phyloP scores from a whole-genome alignment of 2,329 filamentous ascomycete genomes.

The Fusarium sp. region DNA sequence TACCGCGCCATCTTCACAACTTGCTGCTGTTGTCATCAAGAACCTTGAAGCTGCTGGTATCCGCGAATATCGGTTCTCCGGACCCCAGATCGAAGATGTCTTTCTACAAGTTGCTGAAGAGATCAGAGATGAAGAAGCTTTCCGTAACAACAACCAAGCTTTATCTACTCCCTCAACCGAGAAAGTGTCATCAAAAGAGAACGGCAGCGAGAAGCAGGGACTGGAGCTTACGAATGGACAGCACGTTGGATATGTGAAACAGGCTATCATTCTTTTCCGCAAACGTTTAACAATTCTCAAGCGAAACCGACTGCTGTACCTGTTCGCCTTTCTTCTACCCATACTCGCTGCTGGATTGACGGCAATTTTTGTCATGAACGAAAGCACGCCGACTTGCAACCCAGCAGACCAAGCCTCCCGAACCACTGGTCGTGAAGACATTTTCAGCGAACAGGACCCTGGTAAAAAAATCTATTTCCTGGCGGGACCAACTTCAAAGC shows the following conservation, averaged over 20 bases:
- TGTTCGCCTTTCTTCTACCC: slow-evolving; percentile 80
- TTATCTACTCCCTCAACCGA: slow-evolving; percentile 38
- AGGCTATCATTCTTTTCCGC: slow-evolving; percentile 78
- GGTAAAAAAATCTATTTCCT: slow-evolving; percentile 45
- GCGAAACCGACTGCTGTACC: slow-evolving; percentile 81
- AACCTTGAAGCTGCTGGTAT: slow-evolving; percentile 75
- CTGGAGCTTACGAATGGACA: slow-evolving; percentile 75
- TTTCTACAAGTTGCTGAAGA: slow-evolving; percentile 90
- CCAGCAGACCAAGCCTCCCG: slow-evolving; percentile 60
- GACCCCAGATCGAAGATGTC: slow-evolving; percentile 92
- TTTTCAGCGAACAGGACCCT: slow-evolving; percentile 53
- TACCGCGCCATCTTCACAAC: slow-evolving; percentile 73
- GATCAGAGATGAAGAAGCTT: slow-evolving; percentile 66
- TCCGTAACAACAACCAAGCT: slow-evolving; percentile 41
- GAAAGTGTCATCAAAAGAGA: slow-evolving; percentile 39
- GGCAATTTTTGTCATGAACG: slow-evolving; percentile 76
- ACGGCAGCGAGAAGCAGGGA: slow-evolving; percentile 49
- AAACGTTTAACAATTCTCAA: slow-evolving; percentile 84
- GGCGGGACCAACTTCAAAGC: slow-evolving; percentile 52
- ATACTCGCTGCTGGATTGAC: slow-evolving; percentile 83
- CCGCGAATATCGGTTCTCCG: slow-evolving; percentile 84
- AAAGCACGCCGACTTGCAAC: slow-evolving; percentile 64
- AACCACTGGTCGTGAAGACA: slow-evolving; percentile 54
- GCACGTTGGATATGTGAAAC: slow-evolving; percentile 75
- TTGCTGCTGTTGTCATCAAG: slow-evolving; percentile 78